Conservation (phyloP, 371 early-diverging fungal species). For the Syncephalastrum sp. region DNA sequence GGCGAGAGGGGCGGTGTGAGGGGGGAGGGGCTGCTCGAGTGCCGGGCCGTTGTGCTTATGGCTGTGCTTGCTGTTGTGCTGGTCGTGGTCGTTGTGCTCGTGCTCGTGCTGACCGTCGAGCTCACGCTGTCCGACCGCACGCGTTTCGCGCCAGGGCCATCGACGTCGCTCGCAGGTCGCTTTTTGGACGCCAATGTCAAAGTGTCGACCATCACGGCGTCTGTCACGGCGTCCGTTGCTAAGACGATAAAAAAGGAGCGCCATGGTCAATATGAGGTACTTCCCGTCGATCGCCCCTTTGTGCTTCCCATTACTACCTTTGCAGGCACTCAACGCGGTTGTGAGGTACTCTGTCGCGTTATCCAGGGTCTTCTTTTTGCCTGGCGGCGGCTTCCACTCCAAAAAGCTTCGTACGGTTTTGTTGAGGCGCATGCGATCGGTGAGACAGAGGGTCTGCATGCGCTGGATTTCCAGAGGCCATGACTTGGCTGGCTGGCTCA, state of each 20-base stretch:
- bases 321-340: too few species aligned
- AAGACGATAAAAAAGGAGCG: too few species aligned
- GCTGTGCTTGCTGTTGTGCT: background rate
- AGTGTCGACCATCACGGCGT: too few species aligned
- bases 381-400: slow-evolving; percentile 16
- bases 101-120: background rate
- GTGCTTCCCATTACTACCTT: too few species aligned
- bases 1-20: slow-evolving; percentile 20
- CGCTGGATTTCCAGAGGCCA: slow-evolving; percentile 21
- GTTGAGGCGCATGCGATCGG: slow-evolving; percentile 19
- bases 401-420: slow-evolving; percentile 20
- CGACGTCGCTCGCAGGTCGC: too few species aligned
- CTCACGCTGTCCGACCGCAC: slow-evolving; percentile 3
- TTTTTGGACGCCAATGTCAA: too few species aligned
- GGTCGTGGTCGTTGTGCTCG: background rate
- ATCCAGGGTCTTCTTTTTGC: slow-evolving; percentile 25
- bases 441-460: slow-evolving; percentile 25
- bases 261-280: background rate
- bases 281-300: too few species aligned
- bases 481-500: background rate
- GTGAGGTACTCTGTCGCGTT: slow-evolving; percentile 8
- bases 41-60: background rate
- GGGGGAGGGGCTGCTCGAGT: background rate
- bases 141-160: slow-evolving; percentile 5
- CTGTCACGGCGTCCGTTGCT: too few species aligned